Base-by-base conservation (phyloP, 441 rosid genomes). In the Jatropha multifida region DNA sequence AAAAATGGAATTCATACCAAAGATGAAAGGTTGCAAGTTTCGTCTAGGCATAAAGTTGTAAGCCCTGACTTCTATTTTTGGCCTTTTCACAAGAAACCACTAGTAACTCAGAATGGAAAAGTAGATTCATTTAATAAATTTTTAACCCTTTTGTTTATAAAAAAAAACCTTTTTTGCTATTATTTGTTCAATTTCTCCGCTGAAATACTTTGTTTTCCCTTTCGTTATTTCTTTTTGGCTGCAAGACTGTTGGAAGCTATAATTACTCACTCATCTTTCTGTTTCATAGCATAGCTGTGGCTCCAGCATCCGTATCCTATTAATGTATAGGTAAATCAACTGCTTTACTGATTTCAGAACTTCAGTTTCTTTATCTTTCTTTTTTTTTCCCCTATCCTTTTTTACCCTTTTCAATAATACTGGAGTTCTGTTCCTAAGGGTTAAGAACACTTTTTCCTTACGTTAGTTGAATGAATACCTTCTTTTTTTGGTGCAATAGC, bases 211-310 rank as follows among this genome's bases (percentile, higher is more conserved):
- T 17, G 15, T 15, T 72, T 32, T 15, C 15, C 68, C 44, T 5
- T 32, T 27, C 38, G 56, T 7, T 32, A 56, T 7, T 42, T 42
- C 26, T 2, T 32, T 11, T 27, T 8, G 4, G 5, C 48, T 12
- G 13, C 23, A 60, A 27, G 37, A 56, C 15, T 61, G 44, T 37
- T 67, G 49, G n/a, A 68, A 42, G 59, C 68, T 74, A 51, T 65
- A 44, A 56, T n/a, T 6, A 12, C 18, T 60, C 54, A 27, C 60
- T 63, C 32, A 32, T 32, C 32, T 32, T 72, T 38, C 56, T 56
- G 37, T 70, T 66, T 78, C 83, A 82, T 71, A 86, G 91, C 85
- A 83, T 79, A 85, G 80, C 63, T 76, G 76, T 81, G 89, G 91
- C 73, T 63, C 82, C 66, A 78, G 74, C 58, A 73, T 81, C 65